Percentiles rank a stretch among this genome's conserved stretches.
Conservation (phyloP, 1,139 yeast genomes). For the Candida sanyaensis region DNA sequence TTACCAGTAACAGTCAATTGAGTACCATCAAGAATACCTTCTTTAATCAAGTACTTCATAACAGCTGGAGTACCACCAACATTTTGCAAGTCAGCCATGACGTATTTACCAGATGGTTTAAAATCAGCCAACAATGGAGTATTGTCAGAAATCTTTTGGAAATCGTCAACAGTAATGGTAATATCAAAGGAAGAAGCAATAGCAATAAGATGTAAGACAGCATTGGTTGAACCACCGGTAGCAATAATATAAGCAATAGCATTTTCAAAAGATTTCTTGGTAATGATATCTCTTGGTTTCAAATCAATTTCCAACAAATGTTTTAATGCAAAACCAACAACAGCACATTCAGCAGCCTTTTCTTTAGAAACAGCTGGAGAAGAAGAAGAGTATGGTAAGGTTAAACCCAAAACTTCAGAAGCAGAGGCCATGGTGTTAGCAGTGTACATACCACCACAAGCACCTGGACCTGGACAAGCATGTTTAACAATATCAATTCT, state of each 20-base stretch:
- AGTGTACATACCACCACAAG: slow-evolving; percentile 99
- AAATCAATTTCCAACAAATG: slow-evolving; percentile 73
- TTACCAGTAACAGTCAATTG: slow-evolving; percentile 91
- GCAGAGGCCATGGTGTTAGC: slow-evolving; percentile 99
- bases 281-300: slow-evolving; percentile 89
- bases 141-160: slow-evolving; percentile 87
- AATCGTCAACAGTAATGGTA: slow-evolving; percentile 87
- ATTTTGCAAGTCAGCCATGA: slow-evolving; percentile 91
- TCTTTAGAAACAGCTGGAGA: slow-evolving; percentile 83
- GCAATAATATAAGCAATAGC: slow-evolving; percentile 94
- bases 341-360: slow-evolving; percentile 80
- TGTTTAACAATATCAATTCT: slow-evolving; percentile 83
- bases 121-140: slow-evolving; percentile 95
- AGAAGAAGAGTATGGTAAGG: slow-evolving; percentile 92
- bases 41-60: slow-evolving; percentile 79
- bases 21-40: slow-evolving; percentile 84
- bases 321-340: slow-evolving; percentile 81
- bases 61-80: slow-evolving; percentile 98
- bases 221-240: slow-evolving; percentile 98
- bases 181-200: slow-evolving; percentile 91
- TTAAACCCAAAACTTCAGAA: slow-evolving; percentile 94
- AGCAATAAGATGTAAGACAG: slow-evolving; percentile 91
- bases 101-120: slow-evolving; percentile 96
- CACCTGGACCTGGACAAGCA: slow-evolving; percentile 98
- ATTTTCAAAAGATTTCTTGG: slow-evolving; percentile 87